Conservation (phyloP, 306 rosid genomes). For the Cucumis melo region DNA sequence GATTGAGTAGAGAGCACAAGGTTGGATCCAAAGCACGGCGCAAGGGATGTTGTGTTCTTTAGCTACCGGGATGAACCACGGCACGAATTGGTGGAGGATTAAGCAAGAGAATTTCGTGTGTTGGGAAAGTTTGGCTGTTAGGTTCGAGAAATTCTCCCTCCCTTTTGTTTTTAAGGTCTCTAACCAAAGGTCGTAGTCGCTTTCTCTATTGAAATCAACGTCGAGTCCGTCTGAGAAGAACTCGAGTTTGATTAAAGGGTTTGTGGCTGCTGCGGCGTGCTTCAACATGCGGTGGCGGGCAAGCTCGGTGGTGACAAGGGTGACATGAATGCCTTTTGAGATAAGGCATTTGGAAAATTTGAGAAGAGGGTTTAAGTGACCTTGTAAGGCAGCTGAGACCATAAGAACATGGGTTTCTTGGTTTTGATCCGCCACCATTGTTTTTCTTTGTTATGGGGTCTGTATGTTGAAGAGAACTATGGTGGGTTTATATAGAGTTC, state of each 20-base stretch:
- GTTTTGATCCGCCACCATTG: not conserved
- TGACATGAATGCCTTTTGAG: slow-evolving; percentile 30
- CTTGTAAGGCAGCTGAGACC: slow-evolving; percentile 33
- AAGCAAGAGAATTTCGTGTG: slow-evolving; percentile 14
- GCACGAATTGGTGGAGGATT: slow-evolving; percentile 33
- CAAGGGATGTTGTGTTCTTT: slow-evolving; percentile 23
- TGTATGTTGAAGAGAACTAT: no score
- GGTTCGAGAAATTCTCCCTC: slow-evolving; percentile 18
- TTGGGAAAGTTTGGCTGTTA: slow-evolving; percentile 13
- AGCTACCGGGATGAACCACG: slow-evolving; percentile 29
- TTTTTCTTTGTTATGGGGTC: not conserved
- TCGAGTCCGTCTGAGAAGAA: slow-evolving; percentile 46
- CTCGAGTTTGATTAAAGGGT: slow-evolving; percentile 13
- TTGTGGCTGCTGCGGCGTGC: not conserved
- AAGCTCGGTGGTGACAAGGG: slow-evolving; percentile 26
- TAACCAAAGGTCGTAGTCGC: not conserved
- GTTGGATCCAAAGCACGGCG: slow-evolving; percentile 53
- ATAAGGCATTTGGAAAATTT: slow-evolving; percentile 25
- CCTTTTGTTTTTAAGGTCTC: slow-evolving; percentile 15
- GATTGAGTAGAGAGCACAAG: slow-evolving; percentile 31
- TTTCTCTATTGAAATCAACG: slow-evolving; percentile 26
- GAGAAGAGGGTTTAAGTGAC: slow-evolving; percentile 45
- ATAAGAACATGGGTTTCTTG: slow-evolving; percentile 18
- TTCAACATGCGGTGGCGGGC: slow-evolving; percentile 18
- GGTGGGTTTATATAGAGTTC: not conserved